Base-by-base conservation (phyloP, 768 basidiomycete genomes). In the Erythrobasidium yunnanense region DNA sequence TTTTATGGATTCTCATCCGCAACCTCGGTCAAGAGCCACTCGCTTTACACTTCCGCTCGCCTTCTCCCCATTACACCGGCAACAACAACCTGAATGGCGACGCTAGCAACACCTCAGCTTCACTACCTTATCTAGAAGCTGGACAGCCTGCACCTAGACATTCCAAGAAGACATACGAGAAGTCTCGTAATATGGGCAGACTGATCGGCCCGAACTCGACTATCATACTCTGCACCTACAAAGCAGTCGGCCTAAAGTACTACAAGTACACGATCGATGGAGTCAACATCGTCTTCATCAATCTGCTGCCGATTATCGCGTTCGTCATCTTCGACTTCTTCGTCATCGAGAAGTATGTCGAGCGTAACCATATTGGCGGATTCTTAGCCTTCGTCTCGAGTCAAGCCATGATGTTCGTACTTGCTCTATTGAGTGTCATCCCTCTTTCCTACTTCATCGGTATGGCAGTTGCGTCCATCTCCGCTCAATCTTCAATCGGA, bases 191-290 rank as follows among this genome's bases (percentile, higher is more conserved):
- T 7, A 69, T 69, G n/a, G 73, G 73, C 2, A 69, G 72, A 2
- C 60, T 66, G 56, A 70, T 66, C 57, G 73, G 52, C 33, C 71
- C 57, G 82, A 81, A 33, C 87, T 90, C 46, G 30, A 96, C 88
- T 0, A 87, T 99, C 4, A 79, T 99, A 27, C 82, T 99, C 29
- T 99, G 95, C 78, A 93, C 87, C 2, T 97, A 97, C 76, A 84
- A 85, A 23, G 95, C 95, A 0, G 81, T 85, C 56, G 95, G 93
- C 1, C 79, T 83, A 72, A 82, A 92, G 75, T 97, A 95, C 78
- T 96, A 88, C 86, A 99, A 99, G 80, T 99, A 99, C 75, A 99
- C 95, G 4, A 83, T 99, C 54, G 90, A 95, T 20, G 95, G 95
- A 18, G 92, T 97, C 70, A 99, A 99, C 80, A 96, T 99, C 75